Base-by-base conservation (phyloP, 192 early-diverging fungal species). In the Allomyces javanicus region DNA sequence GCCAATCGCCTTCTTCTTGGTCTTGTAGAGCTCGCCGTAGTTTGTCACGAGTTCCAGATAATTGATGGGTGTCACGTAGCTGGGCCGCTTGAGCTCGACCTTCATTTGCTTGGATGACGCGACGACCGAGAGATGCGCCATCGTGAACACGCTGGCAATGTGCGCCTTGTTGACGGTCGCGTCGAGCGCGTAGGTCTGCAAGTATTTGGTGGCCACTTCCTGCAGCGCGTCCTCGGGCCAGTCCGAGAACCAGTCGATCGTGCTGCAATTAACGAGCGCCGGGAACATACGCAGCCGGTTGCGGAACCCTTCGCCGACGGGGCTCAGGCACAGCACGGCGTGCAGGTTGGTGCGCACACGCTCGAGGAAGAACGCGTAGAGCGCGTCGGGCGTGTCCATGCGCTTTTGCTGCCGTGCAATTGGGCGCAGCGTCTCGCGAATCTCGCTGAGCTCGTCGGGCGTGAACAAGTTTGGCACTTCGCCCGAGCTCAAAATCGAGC, bases 261-360 rank as follows among this genome's bases (percentile, higher is more conserved):
- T 96, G 78, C 97, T 98, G 71, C 97, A 91, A 72, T 99, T 99
- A 86, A 99, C 98, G 75, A 99, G 81, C n/a, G 97, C 97, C 45
- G 97, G 97, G 10, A 93, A 96, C 5, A 94, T 97, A 12, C 96
- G 93, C 0, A 94, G 92, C 45, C 93, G 86, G 24, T 86, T 85
- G 7, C 89, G 90, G 24, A 98, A 77, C 25, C 89, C 93, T 21
- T 81, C 90, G 65, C 90, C 87, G 0, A 96, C 96, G 10, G 97
- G 97, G 72, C 98, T 99, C 97, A 99, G 97, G 17, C 96, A 98
- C 70, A 99, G 97, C 12, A 99, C 93, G 27, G 97, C 93, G 70
- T 99, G 97, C 55, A 99, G 73, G 71, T 99, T 99, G 62, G 83
- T 85, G 81, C 87, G 88, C 62, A 99, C 92, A 73, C 96, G 95